Percentiles rank a stretch among this genome's conserved stretches.
These are phyloP conservation scores for Trypanosoma lewisi DNA, from an alignment of 208 protist species.

Conservation along the genomic window DNA sequence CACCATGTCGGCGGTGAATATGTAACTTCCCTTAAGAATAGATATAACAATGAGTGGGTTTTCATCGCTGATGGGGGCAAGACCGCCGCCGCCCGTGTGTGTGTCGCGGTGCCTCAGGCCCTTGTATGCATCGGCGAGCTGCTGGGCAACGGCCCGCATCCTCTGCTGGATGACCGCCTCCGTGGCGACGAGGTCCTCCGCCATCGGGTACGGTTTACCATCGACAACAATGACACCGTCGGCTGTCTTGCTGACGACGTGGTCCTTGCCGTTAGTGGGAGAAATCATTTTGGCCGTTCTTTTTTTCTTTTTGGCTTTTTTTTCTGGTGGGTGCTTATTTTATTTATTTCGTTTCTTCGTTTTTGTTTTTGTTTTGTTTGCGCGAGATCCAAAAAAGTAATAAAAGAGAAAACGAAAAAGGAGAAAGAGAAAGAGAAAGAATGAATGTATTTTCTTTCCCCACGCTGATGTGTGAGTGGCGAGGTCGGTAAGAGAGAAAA, in stretches of 20 bases:
- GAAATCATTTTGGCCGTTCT: conserved; percentile 16
- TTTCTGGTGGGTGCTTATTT: conserved; percentile 9
- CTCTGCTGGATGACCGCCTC: conserved; percentile 59
- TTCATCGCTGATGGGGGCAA: conserved; percentile 56
- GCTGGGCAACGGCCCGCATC: conserved; percentile 54
- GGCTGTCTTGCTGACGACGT: conserved; percentile 29
- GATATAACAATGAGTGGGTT: conserved; percentile 87
- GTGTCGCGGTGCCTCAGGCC: conserved; percentile 47
- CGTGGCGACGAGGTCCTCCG: conserved; percentile 59
- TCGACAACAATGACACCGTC: conserved; percentile 65
- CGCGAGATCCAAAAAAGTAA: background rate
- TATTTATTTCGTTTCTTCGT: conserved; percentile 5
- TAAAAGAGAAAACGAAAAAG: background rate
- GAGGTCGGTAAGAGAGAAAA: background rate
- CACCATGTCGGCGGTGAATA: conserved; percentile 89
- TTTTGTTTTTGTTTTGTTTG: background rate
- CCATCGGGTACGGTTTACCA: conserved; percentile 81
- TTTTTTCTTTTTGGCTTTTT: conserved; percentile 21
- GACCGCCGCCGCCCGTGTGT: conserved; percentile 3
- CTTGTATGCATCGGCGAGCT: conserved; percentile 68
- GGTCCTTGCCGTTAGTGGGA: conserved; percentile 23
- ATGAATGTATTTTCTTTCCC: background rate
- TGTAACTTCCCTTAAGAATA: conserved; percentile 90
- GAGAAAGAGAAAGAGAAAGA: conserved; percentile 7
- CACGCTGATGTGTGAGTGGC: background rate